Percentiles rank a stretch among this genome's conserved stretches.
Evolutionary conservation across 73 alveolate genomes (phyloP).

Genomic region (Breviolum minutum): DNA sequence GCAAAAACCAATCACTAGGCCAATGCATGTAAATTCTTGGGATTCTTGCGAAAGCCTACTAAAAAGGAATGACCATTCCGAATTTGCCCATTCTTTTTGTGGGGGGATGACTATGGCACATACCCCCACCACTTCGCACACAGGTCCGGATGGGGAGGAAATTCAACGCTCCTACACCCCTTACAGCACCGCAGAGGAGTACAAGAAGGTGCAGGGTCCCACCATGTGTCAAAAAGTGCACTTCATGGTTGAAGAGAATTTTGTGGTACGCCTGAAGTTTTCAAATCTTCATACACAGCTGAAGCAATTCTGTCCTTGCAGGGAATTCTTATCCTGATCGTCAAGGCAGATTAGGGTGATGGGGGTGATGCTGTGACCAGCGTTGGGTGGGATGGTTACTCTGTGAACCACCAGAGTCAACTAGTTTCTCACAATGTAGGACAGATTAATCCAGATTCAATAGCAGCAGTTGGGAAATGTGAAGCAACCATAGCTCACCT

Average conservation of each 20-base stretch:
- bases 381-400: too few relatives aligned
- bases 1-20: too few relatives aligned
- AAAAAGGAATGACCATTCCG: too few relatives aligned
- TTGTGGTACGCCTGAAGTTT: not conserved
- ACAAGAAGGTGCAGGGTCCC: slow-evolving; percentile 53
- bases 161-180: slow-evolving; percentile 89
- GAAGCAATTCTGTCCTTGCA: not conserved
- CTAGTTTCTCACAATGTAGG: too few relatives aligned
- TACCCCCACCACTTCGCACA: not conserved
- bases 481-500: too few relatives aligned
- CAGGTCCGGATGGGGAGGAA: slow-evolving; percentile 67
- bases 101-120: too few relatives aligned
- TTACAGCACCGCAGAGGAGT: slow-evolving; percentile 57
- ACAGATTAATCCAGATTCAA: too few relatives aligned
- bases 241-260: not conserved
- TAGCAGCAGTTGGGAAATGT: too few relatives aligned
- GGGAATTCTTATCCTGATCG: slow-evolving; percentile 49
- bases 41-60: too few relatives aligned
- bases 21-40: too few relatives aligned
- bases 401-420: too few relatives aligned
- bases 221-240: not conserved
- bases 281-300: not conserved
- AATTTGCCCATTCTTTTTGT: too few relatives aligned
- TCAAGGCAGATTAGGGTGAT: slow-evolving; percentile 2
- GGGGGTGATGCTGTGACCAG: not conserved